A percentile compares a stretch with the other conserved stretches of the same genome.
Evolutionary conservation across 192 early-diverging fungal genomes (phyloP).

Genomic region (Radiomyces spectabilis): DNA sequence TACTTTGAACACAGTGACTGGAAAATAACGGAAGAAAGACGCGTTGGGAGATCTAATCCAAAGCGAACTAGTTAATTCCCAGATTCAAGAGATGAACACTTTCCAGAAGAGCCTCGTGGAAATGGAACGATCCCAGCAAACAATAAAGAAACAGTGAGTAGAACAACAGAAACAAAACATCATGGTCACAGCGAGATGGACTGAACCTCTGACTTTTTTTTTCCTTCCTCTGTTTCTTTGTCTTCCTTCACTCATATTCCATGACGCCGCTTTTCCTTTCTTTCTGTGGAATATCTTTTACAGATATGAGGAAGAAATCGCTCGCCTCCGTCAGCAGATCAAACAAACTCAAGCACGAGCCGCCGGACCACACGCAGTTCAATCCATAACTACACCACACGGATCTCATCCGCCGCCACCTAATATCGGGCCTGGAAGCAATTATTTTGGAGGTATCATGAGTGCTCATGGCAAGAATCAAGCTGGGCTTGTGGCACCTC

Average conservation of each 20-base stretch:
- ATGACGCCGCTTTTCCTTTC: too few relatives aligned
- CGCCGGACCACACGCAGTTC: too few relatives aligned
- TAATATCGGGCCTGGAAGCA: conserved; percentile 53
- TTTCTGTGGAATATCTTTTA: background rate
- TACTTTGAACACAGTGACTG: too few relatives aligned
- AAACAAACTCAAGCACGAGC: too few relatives aligned
- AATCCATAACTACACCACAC: too few relatives aligned
- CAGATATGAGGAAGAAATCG: conserved; percentile 80
- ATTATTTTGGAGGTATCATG: conserved; percentile 47
- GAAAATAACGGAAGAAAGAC: too few relatives aligned
- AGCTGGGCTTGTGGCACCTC: conserved; percentile 36
- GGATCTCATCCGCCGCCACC: conserved; percentile 54
- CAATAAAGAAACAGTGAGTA: conserved; percentile 68
- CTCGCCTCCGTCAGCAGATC: conserved; percentile 73
- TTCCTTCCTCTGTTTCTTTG: too few relatives aligned
- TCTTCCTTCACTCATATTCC: background rate
- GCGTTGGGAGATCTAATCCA: too few relatives aligned
- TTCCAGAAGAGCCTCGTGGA: conserved; percentile 75
- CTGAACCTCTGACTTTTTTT: too few relatives aligned
- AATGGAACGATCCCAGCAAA: conserved; percentile 72
- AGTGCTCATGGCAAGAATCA: conserved; percentile 31
- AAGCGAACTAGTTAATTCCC: conserved; percentile 59
- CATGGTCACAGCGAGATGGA: too few relatives aligned
- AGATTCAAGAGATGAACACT: conserved; percentile 72
- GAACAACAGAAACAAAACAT: background rate